Evolutionary conservation across 345 rosid species (phyloP), one percentile per base, ranked within the genome.

Genomic region (Bruguiera sexangula): DNA sequence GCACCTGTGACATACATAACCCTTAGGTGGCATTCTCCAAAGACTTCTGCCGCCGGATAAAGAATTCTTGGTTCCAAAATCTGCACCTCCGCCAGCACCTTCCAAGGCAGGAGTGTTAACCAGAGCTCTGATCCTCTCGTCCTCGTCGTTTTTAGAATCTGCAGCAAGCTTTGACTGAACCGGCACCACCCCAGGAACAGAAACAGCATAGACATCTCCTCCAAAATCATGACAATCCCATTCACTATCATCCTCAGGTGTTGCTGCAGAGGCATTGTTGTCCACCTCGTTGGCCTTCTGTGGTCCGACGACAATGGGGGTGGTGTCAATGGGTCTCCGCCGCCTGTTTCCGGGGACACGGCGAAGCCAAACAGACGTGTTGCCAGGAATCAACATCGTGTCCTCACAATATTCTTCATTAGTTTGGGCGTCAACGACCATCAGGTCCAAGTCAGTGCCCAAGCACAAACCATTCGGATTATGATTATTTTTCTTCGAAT

Each of bases 361-460:
- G 58, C 98, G 92, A 78, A 95, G 87, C 77, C 90, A 85, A 52
- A 95, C 99, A 78, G 96, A 89, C 39, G 99, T 92, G 84, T 87
- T 89, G 89, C 89, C 92, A 13, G 99, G 99, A 56, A 95, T 89
- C 87, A 95, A 79, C 91, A 82, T 88, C 52, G 87, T 90, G 83
- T 95, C 98, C 87, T 90, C 99, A 70, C 81, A 83, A 86, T 92
- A 95, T 80, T 95, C 99, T 92, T 95, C 94, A 74, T 83, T 84
- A 80, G 97, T 90, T 86, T 95, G 99, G 83, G 98, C 96, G 73
- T 95, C 92, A 83, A 96, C 85, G 86, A 95, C 88, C 74, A 89
- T 86, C 56, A 95, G 96, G 79, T 95, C 99, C 85, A 85, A 87
- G 84, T 95, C 99, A 15, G 90, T 95, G 76, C 99, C 99, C 84